Conservation (phyloP, 768 basidiomycete genomes). For the Lanmaoa rubissima region DNA sequence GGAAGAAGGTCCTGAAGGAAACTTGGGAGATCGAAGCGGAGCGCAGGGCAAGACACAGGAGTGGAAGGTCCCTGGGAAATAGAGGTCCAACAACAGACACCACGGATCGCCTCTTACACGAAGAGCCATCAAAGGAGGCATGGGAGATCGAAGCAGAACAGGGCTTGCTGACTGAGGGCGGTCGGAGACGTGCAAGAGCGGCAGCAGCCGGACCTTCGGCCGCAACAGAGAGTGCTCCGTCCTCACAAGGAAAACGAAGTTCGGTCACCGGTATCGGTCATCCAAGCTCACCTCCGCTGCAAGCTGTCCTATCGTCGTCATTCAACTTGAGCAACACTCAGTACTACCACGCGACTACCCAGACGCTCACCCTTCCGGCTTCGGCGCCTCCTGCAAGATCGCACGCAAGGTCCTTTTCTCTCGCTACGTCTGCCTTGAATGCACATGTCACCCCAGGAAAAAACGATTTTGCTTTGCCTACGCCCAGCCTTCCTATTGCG, state of each 20-base stretch:
- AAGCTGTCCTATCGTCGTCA: slow-evolving; percentile 21
- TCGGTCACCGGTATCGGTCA: slow-evolving; percentile 21
- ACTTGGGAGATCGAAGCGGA: slow-evolving; percentile 80
- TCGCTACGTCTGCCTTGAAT: slow-evolving; percentile 31
- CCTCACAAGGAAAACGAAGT: slow-evolving; percentile 18
- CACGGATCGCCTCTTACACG: neutral
- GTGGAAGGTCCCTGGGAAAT: slow-evolving; percentile 32
- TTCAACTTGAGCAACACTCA: slow-evolving; percentile 48
- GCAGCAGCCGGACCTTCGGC: slow-evolving; percentile 39
- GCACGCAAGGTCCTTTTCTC: slow-evolving; percentile 65
- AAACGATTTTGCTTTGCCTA: slow-evolving; percentile 55
- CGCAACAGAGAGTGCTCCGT: slow-evolving; percentile 1
- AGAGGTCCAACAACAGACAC: neutral
- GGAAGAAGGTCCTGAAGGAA: slow-evolving; percentile 70
- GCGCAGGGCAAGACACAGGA: slow-evolving; percentile 43
- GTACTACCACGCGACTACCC: slow-evolving; percentile 54
- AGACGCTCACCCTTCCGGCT: slow-evolving; percentile 64
- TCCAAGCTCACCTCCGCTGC: slow-evolving; percentile 27
- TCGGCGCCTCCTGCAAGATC: slow-evolving; percentile 50
- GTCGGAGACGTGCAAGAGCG: slow-evolving; percentile 61
- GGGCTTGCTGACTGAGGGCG: slow-evolving; percentile 72
- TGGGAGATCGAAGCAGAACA: slow-evolving; percentile 83
- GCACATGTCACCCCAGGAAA: slow-evolving; percentile 15
- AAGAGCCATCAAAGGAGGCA: slow-evolving; percentile 55
- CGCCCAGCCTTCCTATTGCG: slow-evolving; percentile 65